Base-by-base conservation (phyloP, 805 yeast species). In the Saccharomycopsis amapae region DNA sequence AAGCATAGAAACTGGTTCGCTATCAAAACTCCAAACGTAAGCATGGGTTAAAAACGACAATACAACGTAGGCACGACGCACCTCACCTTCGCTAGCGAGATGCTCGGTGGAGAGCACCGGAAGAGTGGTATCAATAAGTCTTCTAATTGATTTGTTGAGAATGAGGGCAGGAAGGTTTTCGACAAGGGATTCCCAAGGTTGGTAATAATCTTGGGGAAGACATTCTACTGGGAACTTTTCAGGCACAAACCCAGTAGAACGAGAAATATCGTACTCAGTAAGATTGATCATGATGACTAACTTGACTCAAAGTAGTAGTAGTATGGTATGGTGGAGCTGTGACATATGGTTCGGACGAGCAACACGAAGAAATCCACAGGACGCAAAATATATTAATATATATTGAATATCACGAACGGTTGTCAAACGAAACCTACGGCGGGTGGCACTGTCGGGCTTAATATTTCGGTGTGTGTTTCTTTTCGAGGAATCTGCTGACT, bases 41-140 rank as follows among this genome's bases (percentile, higher is more conserved):
- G 93, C 95, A 62, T 89, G 96, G 2, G 87, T 74, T 38, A 90
- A 62, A 57, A 88, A 89, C 10, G 90, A 81, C 24, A 89, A 68
- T 2, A 87, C 66, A 15, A 84, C 78, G 62, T 85, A 85, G 0
- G 96, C 96, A 55, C 97, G 72, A 59, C 95, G 73, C 58, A 72
- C 70, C 53, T 85, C 81, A 9, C 67, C 67, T 34, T 65, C 57
- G 1, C 47, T 49, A 7, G 48, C 39, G 30, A 82, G 64, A 4
- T 69, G 60, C 6, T 67, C 69, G 1, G 76, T 71, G 2, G 72
- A 59, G 36, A 90, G 67, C 2, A 71, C 48, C 1, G 88, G 85
- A 56, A 89, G 52, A 10, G 65, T 62, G 28, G 50, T 42, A 55
- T 85, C 88, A n/a, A 88, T 75, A n/a, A 74, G 62, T 2, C 51